Evolutionary conservation across 768 basidiomycete species (phyloP).

Genomic region (Calvatia gigantea): DNA sequence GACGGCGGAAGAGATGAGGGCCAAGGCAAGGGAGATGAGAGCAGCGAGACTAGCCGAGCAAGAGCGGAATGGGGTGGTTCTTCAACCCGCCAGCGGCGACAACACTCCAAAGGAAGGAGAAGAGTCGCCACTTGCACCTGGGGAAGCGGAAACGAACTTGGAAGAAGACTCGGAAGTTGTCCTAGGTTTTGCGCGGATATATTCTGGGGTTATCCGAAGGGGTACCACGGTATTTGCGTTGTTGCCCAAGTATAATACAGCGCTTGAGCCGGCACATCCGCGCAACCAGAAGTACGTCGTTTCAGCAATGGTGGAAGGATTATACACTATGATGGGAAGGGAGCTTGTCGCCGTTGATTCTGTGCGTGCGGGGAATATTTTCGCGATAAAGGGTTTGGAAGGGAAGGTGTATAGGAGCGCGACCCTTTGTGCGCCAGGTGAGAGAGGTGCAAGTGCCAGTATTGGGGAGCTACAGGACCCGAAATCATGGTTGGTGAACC

Average conservation of each 20-base stretch:
- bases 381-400: conserved; percentile 87
- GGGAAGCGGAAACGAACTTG: conserved; percentile 21
- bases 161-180: conserved; percentile 55
- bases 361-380: conserved; percentile 91
- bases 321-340: conserved; percentile 98
- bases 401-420: conserved; percentile 89
- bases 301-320: conserved; percentile 58
- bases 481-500: conserved; percentile 66
- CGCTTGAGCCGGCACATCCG: conserved; percentile 61
- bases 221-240: conserved; percentile 68
- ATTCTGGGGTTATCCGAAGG: conserved; percentile 77
- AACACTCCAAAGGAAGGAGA: conserved; percentile 12
- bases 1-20: conserved; percentile 82
- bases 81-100: conserved; percentile 13
- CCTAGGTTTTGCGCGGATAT: conserved; percentile 91
- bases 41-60: conserved; percentile 24
- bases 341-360: conserved; percentile 82
- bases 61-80: conserved; percentile 13
- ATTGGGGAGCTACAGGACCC: conserved; percentile 28
- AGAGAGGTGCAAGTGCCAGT: conserved; percentile 33
- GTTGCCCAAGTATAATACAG: conserved; percentile 80
- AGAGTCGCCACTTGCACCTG: conserved; percentile 3
- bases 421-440: conserved; percentile 74
- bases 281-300: conserved; percentile 64
- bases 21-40: conserved; percentile 54